These are phyloP conservation scores for Aspergillus proliferans DNA, from an alignment of 2,329 filamentous ascomycete species.

Conservation along the genomic window DNA sequence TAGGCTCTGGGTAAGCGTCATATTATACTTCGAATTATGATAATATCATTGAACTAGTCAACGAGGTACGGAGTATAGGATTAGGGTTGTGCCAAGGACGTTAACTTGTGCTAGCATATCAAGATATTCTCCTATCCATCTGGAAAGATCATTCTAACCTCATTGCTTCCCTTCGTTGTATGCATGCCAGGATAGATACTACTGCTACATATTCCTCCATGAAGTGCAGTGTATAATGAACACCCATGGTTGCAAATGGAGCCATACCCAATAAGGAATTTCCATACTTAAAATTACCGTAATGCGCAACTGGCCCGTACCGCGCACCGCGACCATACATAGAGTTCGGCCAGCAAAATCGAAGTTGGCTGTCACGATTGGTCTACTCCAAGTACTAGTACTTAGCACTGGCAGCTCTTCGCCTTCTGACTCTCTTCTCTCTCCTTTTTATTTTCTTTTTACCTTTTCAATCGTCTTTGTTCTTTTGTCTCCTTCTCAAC, in stretches of 20 bases:
- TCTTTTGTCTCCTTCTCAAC: constrained; percentile 1
- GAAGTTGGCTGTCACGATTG: background rate
- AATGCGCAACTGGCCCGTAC: background rate
- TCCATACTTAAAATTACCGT: background rate
- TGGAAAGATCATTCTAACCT: no score
- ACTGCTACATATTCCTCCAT: no score
- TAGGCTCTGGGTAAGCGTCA: no score
- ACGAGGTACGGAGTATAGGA: no score
- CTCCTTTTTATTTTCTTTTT: background rate
- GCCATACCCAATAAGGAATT: background rate
- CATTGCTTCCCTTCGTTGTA: no score
- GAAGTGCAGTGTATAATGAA: background rate
- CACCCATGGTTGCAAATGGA: background rate
- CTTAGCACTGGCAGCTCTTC: background rate
- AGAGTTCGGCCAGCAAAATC: background rate
- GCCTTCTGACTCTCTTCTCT: background rate
- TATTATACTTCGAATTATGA: no score
- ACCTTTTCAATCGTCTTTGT: constrained; percentile 1
- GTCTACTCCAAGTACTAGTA: no score
- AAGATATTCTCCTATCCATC: no score
- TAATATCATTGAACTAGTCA: no score
- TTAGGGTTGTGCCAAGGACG: no score
- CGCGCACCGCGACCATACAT: background rate
- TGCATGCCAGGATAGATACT: no score
- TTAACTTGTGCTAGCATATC: no score